Evolutionary conservation across 2,329 filamentous ascomycete species (phyloP), one percentile per base, ranked within the genome.

Genomic region (Pseudocercospora macadamiae): DNA sequence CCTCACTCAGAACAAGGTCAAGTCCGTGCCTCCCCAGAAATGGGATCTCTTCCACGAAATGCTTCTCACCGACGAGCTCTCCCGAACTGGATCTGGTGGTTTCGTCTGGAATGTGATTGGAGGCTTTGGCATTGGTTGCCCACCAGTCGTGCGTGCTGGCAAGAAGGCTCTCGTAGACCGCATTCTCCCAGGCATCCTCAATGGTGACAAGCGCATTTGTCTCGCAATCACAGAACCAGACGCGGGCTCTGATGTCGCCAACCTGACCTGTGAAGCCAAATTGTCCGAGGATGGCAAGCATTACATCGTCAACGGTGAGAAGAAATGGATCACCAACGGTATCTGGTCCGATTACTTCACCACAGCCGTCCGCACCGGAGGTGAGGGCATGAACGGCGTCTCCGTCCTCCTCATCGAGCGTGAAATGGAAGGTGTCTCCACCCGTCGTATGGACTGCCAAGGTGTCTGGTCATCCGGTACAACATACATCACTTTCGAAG

Each of bases 21-120:
- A 89, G 78, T 89, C 86, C 49, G 95, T 99, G 10, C 77, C 89
- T 0, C 81, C 90, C 0, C 91, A 97, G 78, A 88, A 95, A 74
- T 99, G 93, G 93, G 95, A 99, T 79, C 85, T 96, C 44, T 99
- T 97, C 87, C 95, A 99, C 78, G 95, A 99, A 83, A 84, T 97
- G 85, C 83, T 97, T 44, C 74, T 99, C 60, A 97, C 93, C 1
- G 95, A 99, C 68, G 95, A 99, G 83, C 80, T 99, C 44, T 96
- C 91, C 36, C 90, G 95, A 55, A 82, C 87, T 51, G 95, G 89
- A 56, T 96, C 90, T 48, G 95, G 95, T 70, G 95, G 95, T 59
- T 89, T 97, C 64, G 92, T 97, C 19, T 97, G 95, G 95, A 96
- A 96, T 76, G 80, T 97, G 70, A 89, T 97, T 64, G 95, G 93